Percentiles rank a stretch among this genome's conserved stretches.
These are phyloP conservation scores for Wickerhamiella alocasiicola DNA, from an alignment of 805 yeast species.

Conservation along the genomic window DNA sequence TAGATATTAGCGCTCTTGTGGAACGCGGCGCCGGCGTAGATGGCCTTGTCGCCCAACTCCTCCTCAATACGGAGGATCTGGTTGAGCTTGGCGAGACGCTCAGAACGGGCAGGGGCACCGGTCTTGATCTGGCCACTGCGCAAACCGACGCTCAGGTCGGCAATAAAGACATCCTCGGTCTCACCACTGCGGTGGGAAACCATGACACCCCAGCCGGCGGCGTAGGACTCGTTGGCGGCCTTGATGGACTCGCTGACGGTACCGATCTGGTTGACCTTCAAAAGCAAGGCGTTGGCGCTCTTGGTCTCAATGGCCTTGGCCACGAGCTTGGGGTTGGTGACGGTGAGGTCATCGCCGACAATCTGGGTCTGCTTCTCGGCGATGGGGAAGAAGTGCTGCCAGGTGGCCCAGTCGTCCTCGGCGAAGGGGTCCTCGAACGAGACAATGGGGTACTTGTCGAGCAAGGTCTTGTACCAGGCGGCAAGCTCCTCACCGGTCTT, in stretches of 20 bases:
- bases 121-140: conserved; percentile 98
- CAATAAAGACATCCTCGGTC: conserved; percentile 97
- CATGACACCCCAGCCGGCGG: conserved; percentile 99
- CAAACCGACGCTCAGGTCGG: conserved; percentile 95
- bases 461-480: conserved; percentile 63
- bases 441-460: conserved; percentile 90
- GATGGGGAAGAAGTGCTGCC: conserved; percentile 70
- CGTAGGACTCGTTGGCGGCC: conserved; percentile 91
- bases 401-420: conserved; percentile 99
- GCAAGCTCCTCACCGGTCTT: conserved; percentile 80
- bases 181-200: conserved; percentile 99
- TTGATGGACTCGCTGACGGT: conserved; percentile 88
- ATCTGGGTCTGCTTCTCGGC: conserved; percentile 53
- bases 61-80: conserved; percentile 98
- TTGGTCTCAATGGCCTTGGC: conserved; percentile 93
- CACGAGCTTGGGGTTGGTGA: conserved; percentile 91
- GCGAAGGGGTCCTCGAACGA: conserved; percentile 98
- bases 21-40: conserved; percentile 90
- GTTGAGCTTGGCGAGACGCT: conserved; percentile 98
- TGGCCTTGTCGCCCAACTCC: conserved; percentile 94
- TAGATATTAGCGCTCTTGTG: conserved; percentile 37
- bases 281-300: conserved; percentile 85
- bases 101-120: conserved; percentile 99
- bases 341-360: conserved; percentile 97
- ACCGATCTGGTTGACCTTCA: conserved; percentile 99